These are phyloP conservation scores for Fusarium fracticaudum DNA, from an alignment of 2,329 filamentous ascomycete genomes.

Conservation along the genomic window DNA sequence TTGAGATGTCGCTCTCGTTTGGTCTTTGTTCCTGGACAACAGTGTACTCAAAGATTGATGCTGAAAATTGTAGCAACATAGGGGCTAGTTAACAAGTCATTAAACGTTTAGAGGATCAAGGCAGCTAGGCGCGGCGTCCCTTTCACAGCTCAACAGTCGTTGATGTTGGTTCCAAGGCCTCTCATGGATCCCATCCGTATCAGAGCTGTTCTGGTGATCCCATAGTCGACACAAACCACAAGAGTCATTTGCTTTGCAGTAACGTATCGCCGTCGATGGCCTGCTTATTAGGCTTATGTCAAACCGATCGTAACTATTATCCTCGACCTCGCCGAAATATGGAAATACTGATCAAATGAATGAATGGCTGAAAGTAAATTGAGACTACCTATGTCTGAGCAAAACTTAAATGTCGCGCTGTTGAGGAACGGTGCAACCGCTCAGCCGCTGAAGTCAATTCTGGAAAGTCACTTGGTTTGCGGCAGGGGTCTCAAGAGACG, in stretches of 20 bases:
- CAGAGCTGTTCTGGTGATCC: not conserved
- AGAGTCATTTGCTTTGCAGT: not conserved
- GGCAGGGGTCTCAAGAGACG: not conserved
- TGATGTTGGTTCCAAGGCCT: not conserved
- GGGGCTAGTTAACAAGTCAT: not conserved
- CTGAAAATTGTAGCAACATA: not conserved
- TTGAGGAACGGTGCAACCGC: constrained; percentile 1
- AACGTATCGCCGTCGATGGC: not conserved
- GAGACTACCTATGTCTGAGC: not conserved
- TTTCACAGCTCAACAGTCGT: not conserved
- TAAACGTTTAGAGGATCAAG: not conserved
- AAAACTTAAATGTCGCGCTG: not conserved
- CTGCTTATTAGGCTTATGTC: not conserved
- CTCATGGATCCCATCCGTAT: not conserved
- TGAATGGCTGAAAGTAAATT: not conserved
- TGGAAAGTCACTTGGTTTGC: not conserved
- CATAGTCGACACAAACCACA: not conserved
- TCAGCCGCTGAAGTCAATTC: not conserved
- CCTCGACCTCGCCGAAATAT: not conserved
- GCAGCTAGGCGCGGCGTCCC: not conserved
- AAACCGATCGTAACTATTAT: not conserved
- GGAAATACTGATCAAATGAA: not conserved
- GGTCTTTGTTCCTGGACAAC: constrained; percentile 22
- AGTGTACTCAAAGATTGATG: not conserved
- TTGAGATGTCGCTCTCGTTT: constrained; percentile 1